A percentile compares a stretch with the other conserved stretches of the same genome.
These are phyloP conservation scores for Ettlia oleoabundans DNA, from an alignment of 139 green algal species.

Conservation along the genomic window DNA sequence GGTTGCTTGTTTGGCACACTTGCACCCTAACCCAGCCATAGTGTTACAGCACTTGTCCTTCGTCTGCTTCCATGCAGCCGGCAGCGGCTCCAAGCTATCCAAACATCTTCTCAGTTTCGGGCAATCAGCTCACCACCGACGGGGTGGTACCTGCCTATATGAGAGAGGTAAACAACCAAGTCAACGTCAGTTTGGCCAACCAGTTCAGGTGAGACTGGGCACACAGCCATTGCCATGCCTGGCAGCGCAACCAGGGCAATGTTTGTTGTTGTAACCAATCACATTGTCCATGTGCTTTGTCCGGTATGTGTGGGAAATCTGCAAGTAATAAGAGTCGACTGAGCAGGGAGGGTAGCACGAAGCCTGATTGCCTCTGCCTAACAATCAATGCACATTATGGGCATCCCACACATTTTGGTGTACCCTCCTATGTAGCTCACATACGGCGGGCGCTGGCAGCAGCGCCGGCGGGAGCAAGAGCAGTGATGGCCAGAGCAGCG, in stretches of 20 bases:
- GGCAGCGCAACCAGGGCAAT: no score
- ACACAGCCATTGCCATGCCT: not conserved
- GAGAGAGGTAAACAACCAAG: not conserved
- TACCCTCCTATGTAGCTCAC: no score
- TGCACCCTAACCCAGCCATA: not conserved
- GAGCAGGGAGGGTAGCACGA: no score
- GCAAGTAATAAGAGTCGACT: no score
- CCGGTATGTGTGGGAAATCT: no score
- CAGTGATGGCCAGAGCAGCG: not conserved
- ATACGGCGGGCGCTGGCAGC: no score
- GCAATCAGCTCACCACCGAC: slow-evolving; percentile 10
- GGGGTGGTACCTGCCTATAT: not conserved
- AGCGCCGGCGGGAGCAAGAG: not conserved
- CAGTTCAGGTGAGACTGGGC: not conserved
- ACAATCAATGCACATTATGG: no score
- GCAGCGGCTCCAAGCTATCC: not conserved
- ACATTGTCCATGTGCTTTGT: no score
- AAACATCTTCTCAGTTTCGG: not conserved
- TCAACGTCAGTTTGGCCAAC: not conserved
- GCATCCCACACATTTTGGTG: no score
- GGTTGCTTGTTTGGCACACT: not conserved
- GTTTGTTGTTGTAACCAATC: no score
- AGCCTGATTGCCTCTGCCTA: no score
- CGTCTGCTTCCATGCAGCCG: not conserved
- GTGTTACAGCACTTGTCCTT: not conserved